Base-by-base conservation (phyloP, 1,284 basidiomycete species). In the Heterobasidion parviporum region DNA sequence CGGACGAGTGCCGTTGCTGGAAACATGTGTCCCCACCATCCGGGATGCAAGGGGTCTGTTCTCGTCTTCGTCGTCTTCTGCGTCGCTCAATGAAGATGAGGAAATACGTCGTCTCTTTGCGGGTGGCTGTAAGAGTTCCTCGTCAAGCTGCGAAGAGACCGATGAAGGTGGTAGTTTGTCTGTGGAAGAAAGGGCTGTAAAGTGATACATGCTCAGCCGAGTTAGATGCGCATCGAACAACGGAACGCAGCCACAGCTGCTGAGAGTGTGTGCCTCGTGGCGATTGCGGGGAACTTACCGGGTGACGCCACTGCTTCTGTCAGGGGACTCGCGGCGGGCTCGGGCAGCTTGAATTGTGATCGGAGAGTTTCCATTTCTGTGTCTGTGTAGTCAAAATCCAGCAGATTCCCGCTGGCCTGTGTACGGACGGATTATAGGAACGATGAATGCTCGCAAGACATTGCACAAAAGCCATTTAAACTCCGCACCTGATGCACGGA, bases 381-480 rank as follows among this genome's bases (percentile, higher is more conserved):
- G 70, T 92, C 81, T 43, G 75, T 72, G 70, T 92, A 87, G 59
- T 82, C 76, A 67, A 97, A 89, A 70, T 93, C 87, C 12, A 89
- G 75, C 32, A 96, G 74, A 64, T 82, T 81, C 52, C 81, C 82
- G 51, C 79, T 77, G 68, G 92, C 91, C 89, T 95, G 66, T 32
- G 46, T 47, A 55, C n/a, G 46, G 38, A 51, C 33, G 52, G 43
- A 48, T 53, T 12, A 33, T 38, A 54, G 45, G 36, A 18, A 58
- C 12, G 20, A 50, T 45, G 32, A 46, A 14, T 33, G 16, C 8
- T 33, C 6, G 35, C 32, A 34, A 9, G 34, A 9, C 6, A 33
- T 18, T 20, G 12, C 14, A 12, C 6, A 20, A 54, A 6, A 32
- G 47, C 6, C 20, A 53, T 58, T 60, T 33, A 61, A 61, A 61